Evolutionary conservation across 305 asterid genomes (phyloP), one percentile per base, ranked within the genome.

Genomic region (Vinca major): DNA sequence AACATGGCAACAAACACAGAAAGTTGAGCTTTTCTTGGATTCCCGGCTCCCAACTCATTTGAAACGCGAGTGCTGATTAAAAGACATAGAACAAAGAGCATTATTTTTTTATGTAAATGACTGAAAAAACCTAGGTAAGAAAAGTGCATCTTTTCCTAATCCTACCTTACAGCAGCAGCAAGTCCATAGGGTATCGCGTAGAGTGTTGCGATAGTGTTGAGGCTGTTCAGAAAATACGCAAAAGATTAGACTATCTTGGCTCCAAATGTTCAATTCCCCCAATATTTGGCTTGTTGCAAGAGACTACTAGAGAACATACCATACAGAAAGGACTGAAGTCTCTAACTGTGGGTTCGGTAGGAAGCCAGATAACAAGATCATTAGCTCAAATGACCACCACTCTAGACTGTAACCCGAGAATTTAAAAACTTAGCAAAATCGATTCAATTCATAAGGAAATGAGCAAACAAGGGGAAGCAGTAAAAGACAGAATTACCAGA

Each of bases 101-200:
- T 26, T 26, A 26, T 26, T 26, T 26, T 63, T 60, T 21, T 33
- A 68, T 11, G 3, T 19, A 17, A 16, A 8, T 56, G 20, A 17
- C 1, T 0, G 7, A 60, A 36, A 65, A 3, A 44, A n/a, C n/a
- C 13, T 7, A 62, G 11, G 19, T 26, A 9, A 9, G 55, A 63
- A 26, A 26, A 26, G 33, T 26, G 33, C 33, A 5, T 39, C 20
- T 14, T 39, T 0, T 17, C 63, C 26, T 37, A 19, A 44, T 14
- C 43, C 10, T 72, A 87, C 95, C 92, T 88, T 67, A 87, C 89
- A 26, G 92, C 89, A 66, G 83, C 81, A 61, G 80, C 80, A 53
- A 88, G 79, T 78, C 95, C 95, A 66, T 33, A 80, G 4, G 95
- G 90, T 68, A 88, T 78, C 13, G 91, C 78, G 74, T 78, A 88